A percentile compares a stretch with the other conserved stretches of the same genome.
Evolutionary conservation across 441 rosid genomes (phyloP).

Genomic region (Euphorbia schlechtendalii): DNA sequence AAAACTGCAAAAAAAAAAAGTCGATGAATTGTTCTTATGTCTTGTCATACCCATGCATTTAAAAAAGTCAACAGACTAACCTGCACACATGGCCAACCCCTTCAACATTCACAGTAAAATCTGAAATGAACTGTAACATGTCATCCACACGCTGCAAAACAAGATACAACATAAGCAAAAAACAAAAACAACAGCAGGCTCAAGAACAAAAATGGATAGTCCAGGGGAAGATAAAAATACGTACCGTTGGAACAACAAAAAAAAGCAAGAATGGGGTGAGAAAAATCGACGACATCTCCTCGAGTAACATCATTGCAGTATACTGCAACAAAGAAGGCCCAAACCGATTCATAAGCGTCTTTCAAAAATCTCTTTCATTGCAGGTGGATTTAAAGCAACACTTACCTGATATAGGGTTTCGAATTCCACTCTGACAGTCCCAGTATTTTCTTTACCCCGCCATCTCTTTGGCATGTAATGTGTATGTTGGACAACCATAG

Average conservation of each 20-base stretch:
- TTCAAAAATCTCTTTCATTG: neutral
- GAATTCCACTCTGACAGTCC: constrained; percentile 69
- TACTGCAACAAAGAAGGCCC: constrained; percentile 46
- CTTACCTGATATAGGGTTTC: constrained; percentile 93
- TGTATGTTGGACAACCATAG: constrained; percentile 83
- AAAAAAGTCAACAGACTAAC: constrained; percentile 23
- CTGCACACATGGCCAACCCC: constrained; percentile 99
- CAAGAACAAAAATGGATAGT: constrained; percentile 9
- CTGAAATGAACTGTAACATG: constrained; percentile 78
- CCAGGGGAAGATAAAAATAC: constrained; percentile 9
- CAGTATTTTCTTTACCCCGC: constrained; percentile 85
- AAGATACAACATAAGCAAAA: constrained; percentile 17
- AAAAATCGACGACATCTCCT: constrained; percentile 96
- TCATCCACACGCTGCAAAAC: constrained; percentile 85
- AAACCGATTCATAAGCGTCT: neutral
- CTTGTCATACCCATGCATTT: neutral
- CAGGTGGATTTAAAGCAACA: neutral
- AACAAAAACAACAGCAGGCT: constrained; percentile 8
- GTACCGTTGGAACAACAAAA: constrained; percentile 85
- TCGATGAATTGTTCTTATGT: neutral
- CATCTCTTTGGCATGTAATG: constrained; percentile 98
- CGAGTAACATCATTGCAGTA: constrained; percentile 92
- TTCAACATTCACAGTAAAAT: constrained; percentile 75
- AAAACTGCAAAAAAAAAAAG: constrained; percentile 44
- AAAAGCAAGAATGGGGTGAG: constrained; percentile 87